phyloP scores from a whole-genome alignment of 2,329 filamentous ascomycete genomes.

The Diaporthe vexans region DNA sequence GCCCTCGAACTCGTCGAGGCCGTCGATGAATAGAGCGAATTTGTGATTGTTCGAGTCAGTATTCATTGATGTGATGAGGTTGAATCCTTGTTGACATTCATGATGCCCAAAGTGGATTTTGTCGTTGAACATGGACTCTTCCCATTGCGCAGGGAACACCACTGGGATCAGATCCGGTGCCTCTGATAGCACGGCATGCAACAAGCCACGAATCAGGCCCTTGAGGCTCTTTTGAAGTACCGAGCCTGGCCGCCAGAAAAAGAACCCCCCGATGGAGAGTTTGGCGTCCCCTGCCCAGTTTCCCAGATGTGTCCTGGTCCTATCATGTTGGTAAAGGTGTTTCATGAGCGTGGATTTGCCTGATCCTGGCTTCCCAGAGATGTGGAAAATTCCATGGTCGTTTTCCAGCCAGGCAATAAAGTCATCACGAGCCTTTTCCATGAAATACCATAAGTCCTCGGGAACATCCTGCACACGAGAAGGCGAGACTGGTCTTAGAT shows the following conservation, averaged over 20 bases:
- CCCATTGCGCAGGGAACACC: conserved; percentile 11
- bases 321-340: not conserved
- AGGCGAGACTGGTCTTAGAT: not conserved
- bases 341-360: conserved; percentile 15
- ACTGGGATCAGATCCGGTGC: conserved; percentile 5
- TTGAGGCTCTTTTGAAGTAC: not conserved
- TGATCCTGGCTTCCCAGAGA: conserved; percentile 1
- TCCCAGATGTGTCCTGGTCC: conserved; percentile 2
- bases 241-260: conserved; percentile 13
- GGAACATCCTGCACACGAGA: not conserved
- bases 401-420: not conserved
- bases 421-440: conserved; percentile 14
- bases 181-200: conserved; percentile 13
- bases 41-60: not conserved
- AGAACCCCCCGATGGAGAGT: not conserved
- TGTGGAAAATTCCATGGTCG: not conserved
- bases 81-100: conserved; percentile 11
- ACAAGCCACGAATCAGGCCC: not conserved
- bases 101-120: not conserved
- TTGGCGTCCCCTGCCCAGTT: not conserved
- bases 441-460: not conserved
- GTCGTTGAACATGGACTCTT: conserved; percentile 10
- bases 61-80: not conserved
- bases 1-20: conserved; percentile 13
- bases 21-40: conserved; percentile 13